Base-by-base conservation (phyloP, 2,329 filamentous ascomycete genomes). In the Stagonosporopsis vannaccii region DNA sequence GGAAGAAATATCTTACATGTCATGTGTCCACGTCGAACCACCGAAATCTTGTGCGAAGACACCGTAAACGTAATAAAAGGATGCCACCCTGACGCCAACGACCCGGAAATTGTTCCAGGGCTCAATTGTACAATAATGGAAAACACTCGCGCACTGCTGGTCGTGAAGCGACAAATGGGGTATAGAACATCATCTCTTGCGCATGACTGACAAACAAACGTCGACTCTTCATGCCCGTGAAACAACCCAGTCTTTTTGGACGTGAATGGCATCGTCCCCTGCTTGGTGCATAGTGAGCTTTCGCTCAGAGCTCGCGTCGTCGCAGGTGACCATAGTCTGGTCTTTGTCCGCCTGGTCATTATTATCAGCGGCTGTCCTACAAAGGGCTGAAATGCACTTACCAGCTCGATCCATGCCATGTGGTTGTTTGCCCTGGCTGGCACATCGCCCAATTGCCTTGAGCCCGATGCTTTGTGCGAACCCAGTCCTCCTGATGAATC, bases 381-480 rank as follows among this genome's bases (percentile, higher is more conserved):
- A 22, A 20, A 12, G 15, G 17, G 7, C 11, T n/a, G 7, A 8
- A 2, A 28, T 28, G 23, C n/a, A 58, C 61, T 25, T 40, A 67
- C 64, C 54, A 67, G 33, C 50, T 67, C 64, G 28, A 67, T 61
- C 64, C 62, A 67, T n/a, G 64, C 58, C 36, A 50, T 64, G 39
- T 67, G 62, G 33, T 60, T 61, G 0, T 49, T 61, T 15, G 57
- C 49, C n/a, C 57, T 56, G 22, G 41, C 36, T 23, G 57, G 54
- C 7, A 35, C 30, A n/a, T 51, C 17, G 3, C 49, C 35, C 33
- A 36, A 11, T 42, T 58, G 41, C 53, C 61, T 36, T 43, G 56
- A 23, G 4, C 43, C 26, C 13, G 57, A 48, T 15, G 22, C 39
- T 37, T 58, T 49, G 39, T 50, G 33, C 13, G 55, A 58, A 5